Percentiles rank a stretch among this genome's conserved stretches.
These are phyloP conservation scores for Chondrus crispus DNA, from an alignment of 23 red algal genomes.

Conservation along the genomic window DNA sequence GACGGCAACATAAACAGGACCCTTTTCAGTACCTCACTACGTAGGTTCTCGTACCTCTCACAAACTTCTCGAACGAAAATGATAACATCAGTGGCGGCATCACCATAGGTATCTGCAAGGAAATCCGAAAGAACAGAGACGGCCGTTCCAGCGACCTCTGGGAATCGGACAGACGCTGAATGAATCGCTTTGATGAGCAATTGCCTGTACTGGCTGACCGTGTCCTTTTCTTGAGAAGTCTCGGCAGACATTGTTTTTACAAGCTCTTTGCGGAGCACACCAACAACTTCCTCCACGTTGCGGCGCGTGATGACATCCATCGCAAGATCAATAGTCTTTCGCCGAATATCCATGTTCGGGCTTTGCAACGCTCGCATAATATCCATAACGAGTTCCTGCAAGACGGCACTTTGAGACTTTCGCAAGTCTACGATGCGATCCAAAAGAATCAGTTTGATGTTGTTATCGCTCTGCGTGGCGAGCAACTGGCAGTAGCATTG, in stretches of 20 bases:
- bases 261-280: conserved; percentile 87
- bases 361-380: conserved; percentile 82
- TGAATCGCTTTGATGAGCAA: conserved; percentile 86
- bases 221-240: conserved; percentile 23
- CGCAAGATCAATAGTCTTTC: conserved; percentile 67
- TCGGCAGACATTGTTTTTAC: conserved; percentile 35
- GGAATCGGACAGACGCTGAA: conserved; percentile 78
- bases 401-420: conserved; percentile 51
- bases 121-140: conserved; percentile 78
- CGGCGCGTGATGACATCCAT: conserved; percentile 80
- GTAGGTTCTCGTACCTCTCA: conserved; percentile 66
- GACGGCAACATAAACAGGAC: conserved; percentile 58
- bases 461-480: conserved; percentile 89
- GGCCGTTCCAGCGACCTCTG: conserved; percentile 64
- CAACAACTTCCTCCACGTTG: conserved; percentile 91
- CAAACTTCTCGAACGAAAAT: conserved; percentile 79
- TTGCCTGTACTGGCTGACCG: conserved; percentile 69
- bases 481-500: conserved; percentile 86
- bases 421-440: conserved; percentile 85
- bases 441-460: conserved; percentile 93
- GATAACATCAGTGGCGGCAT: conserved; percentile 79
- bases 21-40: conserved; percentile 54
- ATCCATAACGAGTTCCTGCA: conserved; percentile 92
- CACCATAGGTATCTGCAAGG: conserved; percentile 66
- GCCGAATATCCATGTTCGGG: conserved; percentile 90